Evolutionary conservation across 108 stramenopile species (phyloP).

Genomic region (Epithemia pelagica): DNA sequence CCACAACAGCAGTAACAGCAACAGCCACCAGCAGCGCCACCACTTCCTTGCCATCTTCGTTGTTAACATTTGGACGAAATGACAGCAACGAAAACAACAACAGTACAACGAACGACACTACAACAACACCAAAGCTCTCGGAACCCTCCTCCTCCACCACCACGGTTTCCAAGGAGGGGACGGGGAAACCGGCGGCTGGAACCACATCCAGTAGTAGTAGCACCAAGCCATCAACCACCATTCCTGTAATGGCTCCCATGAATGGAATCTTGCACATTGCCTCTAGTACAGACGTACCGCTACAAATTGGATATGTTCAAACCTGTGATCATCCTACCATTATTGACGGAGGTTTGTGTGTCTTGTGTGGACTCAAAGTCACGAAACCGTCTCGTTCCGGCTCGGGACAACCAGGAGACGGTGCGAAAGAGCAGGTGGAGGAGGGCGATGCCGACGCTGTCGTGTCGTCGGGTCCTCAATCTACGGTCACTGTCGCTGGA

Average conservation of each 20-base stretch:
- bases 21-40: neutral
- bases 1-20: neutral
- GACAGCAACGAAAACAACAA: too few relatives aligned
- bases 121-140: neutral
- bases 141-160: slow-evolving; percentile 5
- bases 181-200: neutral
- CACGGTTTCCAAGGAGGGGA: slow-evolving; percentile 2
- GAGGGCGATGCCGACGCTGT: neutral
- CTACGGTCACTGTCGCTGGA: slow-evolving; percentile 69
- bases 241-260: neutral
- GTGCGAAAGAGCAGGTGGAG: neutral
- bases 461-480: slow-evolving; percentile 10
- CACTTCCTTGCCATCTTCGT: neutral
- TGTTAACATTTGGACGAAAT: too few relatives aligned
- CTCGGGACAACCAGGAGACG: neutral
- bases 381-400: neutral
- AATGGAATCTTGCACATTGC: neutral
- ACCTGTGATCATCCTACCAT: slow-evolving; percentile 68
- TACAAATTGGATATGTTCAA: slow-evolving; percentile 49
- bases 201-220: neutral
- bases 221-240: neutral
- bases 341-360: slow-evolving; percentile 58
- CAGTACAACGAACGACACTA: neutral
- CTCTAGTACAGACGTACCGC: neutral
- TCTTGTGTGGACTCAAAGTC: slow-evolving; percentile 45